A percentile compares a stretch with the other conserved stretches of the same genome.
phyloP scores from a whole-genome alignment of 768 basidiomycete species.

The Auricularia cornea region DNA sequence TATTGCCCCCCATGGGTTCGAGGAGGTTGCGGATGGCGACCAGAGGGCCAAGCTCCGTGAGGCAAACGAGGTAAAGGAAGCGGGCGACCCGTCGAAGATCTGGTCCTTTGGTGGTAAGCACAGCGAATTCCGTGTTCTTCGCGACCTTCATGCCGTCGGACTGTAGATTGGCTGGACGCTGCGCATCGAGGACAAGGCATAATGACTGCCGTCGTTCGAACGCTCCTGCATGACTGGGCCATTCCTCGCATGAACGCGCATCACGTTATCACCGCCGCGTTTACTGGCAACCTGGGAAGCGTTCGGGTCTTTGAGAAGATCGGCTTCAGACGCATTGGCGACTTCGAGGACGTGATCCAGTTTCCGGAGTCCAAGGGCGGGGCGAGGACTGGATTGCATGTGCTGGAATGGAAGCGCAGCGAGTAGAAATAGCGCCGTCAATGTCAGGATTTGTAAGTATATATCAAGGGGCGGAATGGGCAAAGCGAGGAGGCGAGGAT shows the following conservation, averaged over 20 bases:
- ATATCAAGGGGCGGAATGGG: too few relatives aligned
- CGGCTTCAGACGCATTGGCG: constrained; percentile 39
- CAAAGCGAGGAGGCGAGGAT: too few relatives aligned
- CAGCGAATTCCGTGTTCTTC: background rate
- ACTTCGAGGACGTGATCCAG: constrained; percentile 31
- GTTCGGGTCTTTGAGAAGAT: constrained; percentile 59
- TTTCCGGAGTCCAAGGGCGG: constrained; percentile 29
- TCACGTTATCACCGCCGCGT: constrained; percentile 36
- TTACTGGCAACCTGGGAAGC: constrained; percentile 50
- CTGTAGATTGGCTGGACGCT: constrained; percentile 50
- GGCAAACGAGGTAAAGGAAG: constrained; percentile 30
- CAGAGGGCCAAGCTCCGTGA: constrained; percentile 1
- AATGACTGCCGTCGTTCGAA: constrained; percentile 55
- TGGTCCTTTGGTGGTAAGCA: constrained; percentile 55
- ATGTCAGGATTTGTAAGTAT: too few relatives aligned
- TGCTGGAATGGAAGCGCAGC: constrained; percentile 16
- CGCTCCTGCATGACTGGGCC: constrained; percentile 51
- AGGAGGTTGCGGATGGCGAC: too few relatives aligned
- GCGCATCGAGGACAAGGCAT: constrained; percentile 61
- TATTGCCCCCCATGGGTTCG: too few relatives aligned
- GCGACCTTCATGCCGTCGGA: background rate
- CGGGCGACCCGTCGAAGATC: constrained; percentile 47
- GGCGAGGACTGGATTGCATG: constrained; percentile 10
- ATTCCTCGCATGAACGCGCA: constrained; percentile 55
- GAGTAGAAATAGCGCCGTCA: too few relatives aligned